These are phyloP conservation scores for Ascodesmis nigricans DNA, from an alignment of 495 filamentous ascomycete species.

Conservation along the genomic window DNA sequence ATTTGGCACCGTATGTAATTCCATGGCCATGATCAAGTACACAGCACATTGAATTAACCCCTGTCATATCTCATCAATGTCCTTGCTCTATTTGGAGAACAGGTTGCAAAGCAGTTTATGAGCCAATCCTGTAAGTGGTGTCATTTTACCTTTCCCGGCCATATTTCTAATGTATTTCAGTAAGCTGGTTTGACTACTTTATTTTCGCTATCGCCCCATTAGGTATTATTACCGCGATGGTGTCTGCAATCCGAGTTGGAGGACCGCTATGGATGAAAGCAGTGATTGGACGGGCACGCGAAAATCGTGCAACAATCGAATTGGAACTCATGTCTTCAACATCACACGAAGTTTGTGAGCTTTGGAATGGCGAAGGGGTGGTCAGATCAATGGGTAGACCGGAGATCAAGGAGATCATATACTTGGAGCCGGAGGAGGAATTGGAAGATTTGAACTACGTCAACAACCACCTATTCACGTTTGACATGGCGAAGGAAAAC, in stretches of 20 bases:
- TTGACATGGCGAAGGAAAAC: too few species aligned
- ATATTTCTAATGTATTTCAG: too few species aligned
- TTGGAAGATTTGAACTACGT: too few species aligned
- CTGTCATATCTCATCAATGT: too few species aligned
- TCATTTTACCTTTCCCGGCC: too few species aligned
- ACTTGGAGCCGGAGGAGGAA: too few species aligned
- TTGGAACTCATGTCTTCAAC: conserved; percentile 22
- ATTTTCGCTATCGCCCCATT: conserved; percentile 34
- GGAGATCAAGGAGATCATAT: conserved; percentile 7
- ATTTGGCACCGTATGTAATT: conserved; percentile 24
- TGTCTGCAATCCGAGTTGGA: conserved; percentile 32
- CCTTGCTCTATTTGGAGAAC: conserved; percentile 29
- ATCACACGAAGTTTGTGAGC: conserved; percentile 17
- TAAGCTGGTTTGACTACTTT: conserved; percentile 29
- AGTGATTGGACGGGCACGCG: conserved; percentile 28
- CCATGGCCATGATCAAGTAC: too few species aligned
- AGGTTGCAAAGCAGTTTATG: conserved; percentile 35
- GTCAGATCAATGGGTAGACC: conserved; percentile 12
- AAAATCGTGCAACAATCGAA: conserved; percentile 18
- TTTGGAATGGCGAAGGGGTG: conserved; percentile 20
- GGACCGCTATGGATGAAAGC: conserved; percentile 30
- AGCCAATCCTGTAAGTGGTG: conserved; percentile 29
- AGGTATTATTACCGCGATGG: conserved; percentile 33
- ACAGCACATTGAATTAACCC: too few species aligned
- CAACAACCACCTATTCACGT: too few species aligned